These are phyloP conservation scores for Biancaea sappan DNA, from an alignment of 306 rosid species.

Conservation along the genomic window DNA sequence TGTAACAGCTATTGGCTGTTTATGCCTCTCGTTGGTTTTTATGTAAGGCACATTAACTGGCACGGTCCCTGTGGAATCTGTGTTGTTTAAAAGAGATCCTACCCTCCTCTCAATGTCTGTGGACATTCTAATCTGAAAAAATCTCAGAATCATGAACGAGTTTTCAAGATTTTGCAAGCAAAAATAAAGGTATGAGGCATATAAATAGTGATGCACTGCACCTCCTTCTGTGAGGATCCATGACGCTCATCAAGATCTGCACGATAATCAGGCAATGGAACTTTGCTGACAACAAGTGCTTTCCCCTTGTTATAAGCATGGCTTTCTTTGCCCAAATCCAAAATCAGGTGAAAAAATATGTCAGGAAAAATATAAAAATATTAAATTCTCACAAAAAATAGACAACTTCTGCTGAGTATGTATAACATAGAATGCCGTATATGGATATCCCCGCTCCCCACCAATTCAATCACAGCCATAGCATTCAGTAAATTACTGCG, in stretches of 20 bases:
- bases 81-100: conserved; percentile 73
- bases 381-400: neutral
- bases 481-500: conserved; percentile 3
- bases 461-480: conserved; percentile 9
- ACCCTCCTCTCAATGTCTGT: conserved; percentile 78
- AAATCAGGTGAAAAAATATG: conserved; percentile 39
- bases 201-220: conserved; percentile 34
- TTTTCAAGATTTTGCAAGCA: conserved; percentile 13
- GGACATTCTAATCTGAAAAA: conserved; percentile 82
- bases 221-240: conserved; percentile 95
- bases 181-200: conserved; percentile 2
- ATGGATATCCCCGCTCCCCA: conserved; percentile 25
- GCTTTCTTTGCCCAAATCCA: conserved; percentile 82
- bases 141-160: conserved; percentile 11
- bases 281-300: conserved; percentile 88
- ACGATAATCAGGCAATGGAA: conserved; percentile 90
- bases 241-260: conserved; percentile 97
- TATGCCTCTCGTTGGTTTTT: conserved; percentile 46
- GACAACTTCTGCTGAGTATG: conserved; percentile 7
- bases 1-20: conserved; percentile 37
- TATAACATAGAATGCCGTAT: conserved; percentile 12
- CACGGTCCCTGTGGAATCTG: conserved; percentile 45
- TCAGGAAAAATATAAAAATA: conserved; percentile 31
- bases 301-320: conserved; percentile 89
- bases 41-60: conserved; percentile 40